phyloP scores from a whole-genome alignment of 768 basidiomycete species.

The Collybiopsis confluens region DNA sequence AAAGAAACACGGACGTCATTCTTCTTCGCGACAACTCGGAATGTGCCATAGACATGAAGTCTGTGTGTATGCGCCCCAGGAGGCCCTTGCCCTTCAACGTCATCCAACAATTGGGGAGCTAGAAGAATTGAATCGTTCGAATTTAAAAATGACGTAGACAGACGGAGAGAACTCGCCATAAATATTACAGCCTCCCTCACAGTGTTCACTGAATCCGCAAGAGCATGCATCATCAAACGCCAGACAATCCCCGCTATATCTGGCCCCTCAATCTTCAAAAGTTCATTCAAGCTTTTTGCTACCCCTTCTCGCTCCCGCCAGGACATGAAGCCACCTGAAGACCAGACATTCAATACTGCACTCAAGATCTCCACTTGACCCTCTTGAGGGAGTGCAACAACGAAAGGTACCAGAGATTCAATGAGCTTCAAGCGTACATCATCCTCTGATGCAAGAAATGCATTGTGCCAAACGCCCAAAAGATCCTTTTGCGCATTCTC shows the following conservation, averaged over 20 bases:
- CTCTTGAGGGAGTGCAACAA: slow-evolving; percentile 46
- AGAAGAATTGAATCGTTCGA: slow-evolving; percentile 13
- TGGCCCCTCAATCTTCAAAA: slow-evolving; percentile 37
- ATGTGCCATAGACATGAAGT: slow-evolving; percentile 40
- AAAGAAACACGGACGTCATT: slow-evolving; percentile 56
- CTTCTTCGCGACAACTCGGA: slow-evolving; percentile 54
- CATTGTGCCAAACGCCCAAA: slow-evolving; percentile 65
- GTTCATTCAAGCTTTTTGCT: slow-evolving; percentile 48
- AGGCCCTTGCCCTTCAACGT: slow-evolving; percentile 31
- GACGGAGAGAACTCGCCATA: slow-evolving; percentile 43
- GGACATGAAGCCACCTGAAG: slow-evolving; percentile 49
- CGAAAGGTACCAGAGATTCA: slow-evolving; percentile 58
- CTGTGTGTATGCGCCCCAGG: slow-evolving; percentile 32
- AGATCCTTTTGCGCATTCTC: slow-evolving; percentile 67
- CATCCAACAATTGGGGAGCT: slow-evolving; percentile 48
- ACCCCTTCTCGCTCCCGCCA: slow-evolving; percentile 84
- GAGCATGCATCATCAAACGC: slow-evolving; percentile 51
- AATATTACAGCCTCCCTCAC: slow-evolving; percentile 75
- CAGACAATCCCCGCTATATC: slow-evolving; percentile 35
- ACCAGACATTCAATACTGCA: slow-evolving; percentile 51
- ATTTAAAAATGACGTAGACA: slow-evolving; percentile 9
- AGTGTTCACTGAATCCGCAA: slow-evolving; percentile 78
- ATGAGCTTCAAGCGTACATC: slow-evolving; percentile 71
- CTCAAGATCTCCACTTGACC: slow-evolving; percentile 42
- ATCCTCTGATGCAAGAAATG: slow-evolving; percentile 52